Evolutionary conservation across 345 rosid genomes (phyloP), one percentile per base, ranked within the genome.

Genomic region (Arabidopsis suecica): DNA sequence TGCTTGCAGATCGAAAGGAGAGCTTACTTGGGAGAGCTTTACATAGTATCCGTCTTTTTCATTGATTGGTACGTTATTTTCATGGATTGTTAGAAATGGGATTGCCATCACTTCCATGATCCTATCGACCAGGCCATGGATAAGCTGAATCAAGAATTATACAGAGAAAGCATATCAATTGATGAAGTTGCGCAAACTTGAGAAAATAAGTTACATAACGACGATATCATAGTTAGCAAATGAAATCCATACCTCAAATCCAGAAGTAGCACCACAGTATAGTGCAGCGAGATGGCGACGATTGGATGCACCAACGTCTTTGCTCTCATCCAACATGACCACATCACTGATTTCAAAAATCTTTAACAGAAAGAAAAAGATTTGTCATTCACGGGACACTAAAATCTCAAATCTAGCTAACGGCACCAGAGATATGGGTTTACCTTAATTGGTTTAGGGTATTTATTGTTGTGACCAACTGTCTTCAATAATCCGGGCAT

Each of bases 381-480:
- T 62, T 25, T 34, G 14, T 57, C 9, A 10, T 7, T 6, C 6
- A 40, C 14, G 67, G 22, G 18, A 45, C 37, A 28, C 22, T 37
- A 44, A 37, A 9, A 34, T 49, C 41, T 71, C 13, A 61, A 22
- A 32, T 45, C 44, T 30, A 59, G 48, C 10, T 13, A 34, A 61
- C 2, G 2, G 37, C 34, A 49, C 38, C 38, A 9, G 5, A 34
- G 50, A 36, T 18, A 47, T 60, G 34, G 37, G 4, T 48, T 48
- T 76, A 95, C 99, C 97, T 92, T 90, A 42, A 92, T 90, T 56
- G 99, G 97, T 81, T 95, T 92, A 34, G 96, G 93, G 71, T 90
- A 92, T 81, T 95, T 91, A 81, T 92, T 92, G 85, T 90, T 95
- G 78, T 87, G 89, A 68, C 89, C 96, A 71, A 87, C 76, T 30